These are phyloP conservation scores for Castanopsis chinensis DNA, from an alignment of 306 rosid species.

Conservation along the genomic window DNA sequence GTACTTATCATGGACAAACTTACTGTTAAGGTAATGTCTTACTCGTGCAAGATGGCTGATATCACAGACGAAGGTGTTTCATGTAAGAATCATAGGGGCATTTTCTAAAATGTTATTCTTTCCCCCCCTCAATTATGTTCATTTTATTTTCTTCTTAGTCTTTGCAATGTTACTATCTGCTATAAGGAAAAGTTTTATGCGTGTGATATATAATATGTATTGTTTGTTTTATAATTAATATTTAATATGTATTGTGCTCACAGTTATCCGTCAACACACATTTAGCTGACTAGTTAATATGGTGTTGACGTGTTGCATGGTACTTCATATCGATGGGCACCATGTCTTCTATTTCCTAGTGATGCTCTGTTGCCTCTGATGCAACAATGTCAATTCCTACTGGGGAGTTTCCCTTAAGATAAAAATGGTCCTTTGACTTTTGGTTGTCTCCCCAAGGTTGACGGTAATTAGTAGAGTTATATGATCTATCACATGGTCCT, in stretches of 20 bases:
- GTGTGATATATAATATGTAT: neutral
- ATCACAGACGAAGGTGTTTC: conserved; percentile 95
- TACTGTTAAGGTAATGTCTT: conserved; percentile 94
- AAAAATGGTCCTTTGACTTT: neutral
- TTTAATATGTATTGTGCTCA: neutral
- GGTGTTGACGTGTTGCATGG: neutral
- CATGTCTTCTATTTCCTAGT: neutral
- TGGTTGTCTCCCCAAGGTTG: neutral
- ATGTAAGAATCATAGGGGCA: conserved; percentile 55
- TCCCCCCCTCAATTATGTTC: conserved; percentile 12
- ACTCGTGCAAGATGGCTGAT: conserved; percentile 97
- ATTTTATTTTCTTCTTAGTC: conserved; percentile 8
- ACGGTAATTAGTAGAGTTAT: neutral
- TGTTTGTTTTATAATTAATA: neutral
- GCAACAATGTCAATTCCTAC: neutral
- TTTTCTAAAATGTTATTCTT: neutral
- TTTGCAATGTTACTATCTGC: neutral
- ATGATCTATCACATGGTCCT: neutral
- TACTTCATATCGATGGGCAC: neutral
- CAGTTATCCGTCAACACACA: neutral
- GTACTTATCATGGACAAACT: conserved; percentile 96
- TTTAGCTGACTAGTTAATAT: neutral
- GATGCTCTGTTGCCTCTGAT: neutral
- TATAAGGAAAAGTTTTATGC: neutral
- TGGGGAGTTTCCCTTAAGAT: neutral